These are phyloP conservation scores for Flaveria trinervia DNA, from an alignment of 129 eudicot species.

Conservation along the genomic window DNA sequence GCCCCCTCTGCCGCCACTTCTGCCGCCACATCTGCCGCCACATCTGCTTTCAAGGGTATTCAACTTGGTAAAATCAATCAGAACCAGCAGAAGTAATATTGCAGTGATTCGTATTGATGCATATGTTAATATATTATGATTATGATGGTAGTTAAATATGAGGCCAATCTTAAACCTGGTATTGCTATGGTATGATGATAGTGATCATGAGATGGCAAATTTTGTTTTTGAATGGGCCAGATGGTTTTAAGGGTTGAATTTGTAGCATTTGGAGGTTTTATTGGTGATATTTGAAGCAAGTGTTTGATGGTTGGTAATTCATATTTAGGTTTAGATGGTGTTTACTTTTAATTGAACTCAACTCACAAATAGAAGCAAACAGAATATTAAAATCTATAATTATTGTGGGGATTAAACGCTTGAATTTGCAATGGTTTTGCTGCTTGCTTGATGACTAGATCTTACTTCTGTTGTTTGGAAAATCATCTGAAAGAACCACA, in stretches of 20 bases:
- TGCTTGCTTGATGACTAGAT: no score
- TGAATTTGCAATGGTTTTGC: no score
- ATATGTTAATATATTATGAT: conserved; percentile 28
- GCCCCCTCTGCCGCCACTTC: neutral
- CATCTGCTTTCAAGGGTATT: conserved; percentile 31
- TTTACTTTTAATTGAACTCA: neutral
- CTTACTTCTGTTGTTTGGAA: no score
- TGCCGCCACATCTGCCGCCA: neutral
- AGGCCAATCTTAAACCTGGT: conserved; percentile 16
- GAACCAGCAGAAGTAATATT: conserved; percentile 32
- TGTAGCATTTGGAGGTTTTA: neutral
- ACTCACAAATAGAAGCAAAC: neutral
- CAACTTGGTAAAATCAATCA: conserved; percentile 38
- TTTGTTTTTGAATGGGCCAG: conserved; percentile 15
- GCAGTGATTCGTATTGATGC: conserved; percentile 1
- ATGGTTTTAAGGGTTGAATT: neutral
- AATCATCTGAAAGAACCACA: no score
- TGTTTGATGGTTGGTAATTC: conserved; percentile 13
- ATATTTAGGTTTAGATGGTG: neutral
- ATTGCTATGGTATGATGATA: conserved; percentile 10
- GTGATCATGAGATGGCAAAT: neutral
- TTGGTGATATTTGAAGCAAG: conserved; percentile 4
- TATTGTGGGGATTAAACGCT: no score
- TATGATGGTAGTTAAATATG: neutral
- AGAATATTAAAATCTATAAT: no score